These are phyloP conservation scores for Plasmodium coatneyi DNA, from an alignment of 169 alveolate species.

Conservation along the genomic window DNA sequence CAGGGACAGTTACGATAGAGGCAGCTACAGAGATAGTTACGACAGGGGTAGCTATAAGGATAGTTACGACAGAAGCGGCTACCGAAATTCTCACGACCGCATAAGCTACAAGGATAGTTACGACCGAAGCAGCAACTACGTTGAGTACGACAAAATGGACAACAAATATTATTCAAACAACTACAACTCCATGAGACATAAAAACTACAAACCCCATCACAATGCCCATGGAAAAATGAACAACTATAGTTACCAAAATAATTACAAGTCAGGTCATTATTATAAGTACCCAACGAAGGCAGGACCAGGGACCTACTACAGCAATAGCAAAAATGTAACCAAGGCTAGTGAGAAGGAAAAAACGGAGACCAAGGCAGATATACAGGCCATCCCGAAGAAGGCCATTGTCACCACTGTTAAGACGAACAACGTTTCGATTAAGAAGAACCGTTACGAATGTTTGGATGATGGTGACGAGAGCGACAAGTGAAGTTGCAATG, in stretches of 20 bases:
- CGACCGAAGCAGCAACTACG: conserved; percentile 35
- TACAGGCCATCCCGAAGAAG: conserved; percentile 54
- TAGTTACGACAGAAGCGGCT: conserved; percentile 12
- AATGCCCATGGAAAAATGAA: conserved; percentile 27
- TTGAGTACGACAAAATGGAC: conserved; percentile 69
- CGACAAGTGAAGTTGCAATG: conserved; percentile 11
- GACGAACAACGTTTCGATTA: conserved; percentile 60
- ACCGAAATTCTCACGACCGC: background rate
- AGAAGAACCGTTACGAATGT: conserved; percentile 66
- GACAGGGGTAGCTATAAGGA: conserved; percentile 47
- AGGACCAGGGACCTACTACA: conserved; percentile 10
- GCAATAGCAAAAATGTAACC: background rate
- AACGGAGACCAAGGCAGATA: conserved; percentile 30
- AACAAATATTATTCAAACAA: conserved; percentile 58
- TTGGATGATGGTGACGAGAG: conserved; percentile 71
- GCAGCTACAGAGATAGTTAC: conserved; percentile 34
- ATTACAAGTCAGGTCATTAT: conserved; percentile 32
- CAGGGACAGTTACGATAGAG: conserved; percentile 7
- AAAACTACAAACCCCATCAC: conserved; percentile 46
- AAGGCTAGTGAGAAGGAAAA: conserved; percentile 56
- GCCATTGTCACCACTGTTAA: conserved; percentile 71
- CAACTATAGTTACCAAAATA: conserved; percentile 37
- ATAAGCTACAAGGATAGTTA: background rate
- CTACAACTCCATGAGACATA: conserved; percentile 57
- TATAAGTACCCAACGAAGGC: conserved; percentile 52